A percentile compares a stretch with the other conserved stretches of the same genome.
phyloP scores from a whole-genome alignment of 495 filamentous ascomycete genomes.

The Mytilinidion resinicola region DNA sequence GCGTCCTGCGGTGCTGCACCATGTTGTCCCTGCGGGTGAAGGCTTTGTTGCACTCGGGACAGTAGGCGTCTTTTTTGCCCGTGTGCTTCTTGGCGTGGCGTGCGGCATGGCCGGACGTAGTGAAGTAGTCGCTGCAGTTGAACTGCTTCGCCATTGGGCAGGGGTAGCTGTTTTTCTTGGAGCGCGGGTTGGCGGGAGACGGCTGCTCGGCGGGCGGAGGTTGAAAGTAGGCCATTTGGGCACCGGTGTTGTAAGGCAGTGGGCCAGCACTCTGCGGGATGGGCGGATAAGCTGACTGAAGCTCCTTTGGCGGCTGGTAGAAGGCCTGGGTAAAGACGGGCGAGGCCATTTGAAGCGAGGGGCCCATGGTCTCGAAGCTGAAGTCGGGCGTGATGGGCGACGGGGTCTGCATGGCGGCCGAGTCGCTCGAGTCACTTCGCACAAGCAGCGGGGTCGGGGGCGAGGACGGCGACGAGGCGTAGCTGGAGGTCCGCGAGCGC shows the following conservation, averaged over 20 bases:
- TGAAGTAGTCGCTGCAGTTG: slow-evolving; percentile 55
- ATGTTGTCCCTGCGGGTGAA: slow-evolving; percentile 98
- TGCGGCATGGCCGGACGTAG: slow-evolving; percentile 93
- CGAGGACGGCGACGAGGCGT: slow-evolving; percentile 34
- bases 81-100: slow-evolving; percentile 96
- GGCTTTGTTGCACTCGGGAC: slow-evolving; percentile 84
- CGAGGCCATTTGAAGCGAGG: slow-evolving; percentile 12
- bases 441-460: slow-evolving; percentile 35
- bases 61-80: slow-evolving; percentile 86
- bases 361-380: slow-evolving; percentile 18
- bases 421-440: slow-evolving; percentile 34
- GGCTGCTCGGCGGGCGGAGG: slow-evolving; percentile 9
- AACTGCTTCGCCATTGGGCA: slow-evolving; percentile 49
- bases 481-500: slow-evolving; percentile 34
- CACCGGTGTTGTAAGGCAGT: slow-evolving; percentile 15
- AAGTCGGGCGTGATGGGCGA: slow-evolving; percentile 36
- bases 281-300: slow-evolving; percentile 21
- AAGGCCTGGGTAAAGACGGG: slow-evolving; percentile 16
- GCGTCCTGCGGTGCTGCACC: slow-evolving; percentile 93
- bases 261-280: slow-evolving; percentile 14
- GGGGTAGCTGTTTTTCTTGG: slow-evolving; percentile 56
- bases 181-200: slow-evolving; percentile 21
- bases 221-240: slow-evolving; percentile 16
- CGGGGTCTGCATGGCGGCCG: slow-evolving; percentile 29
- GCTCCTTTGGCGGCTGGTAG: slow-evolving; percentile 18